Evolutionary conservation across 768 basidiomycete genomes (phyloP).

Genomic region (Russula virescens): DNA sequence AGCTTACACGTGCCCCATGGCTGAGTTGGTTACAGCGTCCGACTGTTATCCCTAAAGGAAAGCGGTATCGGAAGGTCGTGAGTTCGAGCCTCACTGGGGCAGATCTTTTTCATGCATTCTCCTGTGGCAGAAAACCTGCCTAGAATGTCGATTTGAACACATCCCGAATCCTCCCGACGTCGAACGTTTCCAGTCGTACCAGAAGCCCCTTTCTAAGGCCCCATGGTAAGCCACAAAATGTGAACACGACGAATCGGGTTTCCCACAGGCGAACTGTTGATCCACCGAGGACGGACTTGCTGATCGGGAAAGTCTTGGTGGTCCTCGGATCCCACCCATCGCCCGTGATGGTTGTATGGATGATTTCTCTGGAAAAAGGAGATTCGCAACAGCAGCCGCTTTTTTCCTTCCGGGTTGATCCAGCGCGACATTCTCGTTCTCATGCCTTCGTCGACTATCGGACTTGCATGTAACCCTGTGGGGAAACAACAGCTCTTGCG

Average conservation of each 20-base stretch:
- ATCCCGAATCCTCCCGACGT: not conserved
- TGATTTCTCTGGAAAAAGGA: not conserved
- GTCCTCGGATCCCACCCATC: not conserved
- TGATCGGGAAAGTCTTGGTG: not conserved
- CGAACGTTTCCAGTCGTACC: not conserved
- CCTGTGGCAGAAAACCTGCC: not conserved
- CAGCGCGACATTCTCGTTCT: conserved; percentile 1
- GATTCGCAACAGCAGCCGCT: not conserved
- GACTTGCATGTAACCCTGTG: conserved; percentile 7
- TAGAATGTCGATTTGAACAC: not conserved
- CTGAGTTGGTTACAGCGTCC: conserved; percentile 49
- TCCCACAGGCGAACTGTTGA: not conserved
- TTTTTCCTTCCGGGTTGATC: conserved; percentile 11
- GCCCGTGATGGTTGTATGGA: not conserved
- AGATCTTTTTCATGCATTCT: conserved; percentile 27
- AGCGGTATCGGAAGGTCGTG: conserved; percentile 44
- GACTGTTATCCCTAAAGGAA: conserved; percentile 35
- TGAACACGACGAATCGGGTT: conserved; percentile 7
- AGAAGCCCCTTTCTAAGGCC: not conserved
- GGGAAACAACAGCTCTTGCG: not conserved
- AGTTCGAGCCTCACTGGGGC: conserved; percentile 52
- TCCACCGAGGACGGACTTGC: not conserved
- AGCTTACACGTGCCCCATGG: conserved; percentile 38
- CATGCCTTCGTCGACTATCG: not conserved
- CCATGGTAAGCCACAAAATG: not conserved